phyloP scores from a whole-genome alignment of 495 filamentous ascomycete genomes.

The Penicillium pulvis region DNA sequence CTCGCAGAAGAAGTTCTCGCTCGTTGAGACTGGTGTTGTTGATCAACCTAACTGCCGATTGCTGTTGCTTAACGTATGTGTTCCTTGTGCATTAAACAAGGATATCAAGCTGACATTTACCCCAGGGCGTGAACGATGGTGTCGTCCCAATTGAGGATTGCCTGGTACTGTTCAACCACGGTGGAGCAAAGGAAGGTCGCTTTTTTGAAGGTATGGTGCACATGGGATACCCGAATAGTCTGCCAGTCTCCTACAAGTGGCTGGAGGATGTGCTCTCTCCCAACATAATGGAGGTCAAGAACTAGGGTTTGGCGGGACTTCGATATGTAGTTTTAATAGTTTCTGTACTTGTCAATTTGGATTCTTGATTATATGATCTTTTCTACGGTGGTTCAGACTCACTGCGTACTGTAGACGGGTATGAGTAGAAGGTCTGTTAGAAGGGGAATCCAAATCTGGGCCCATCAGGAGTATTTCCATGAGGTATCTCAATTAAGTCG shows the following conservation, averaged over 20 bases:
- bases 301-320: conserved; percentile 17
- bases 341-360: neutral
- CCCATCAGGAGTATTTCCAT: neutral
- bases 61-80: conserved; percentile 66
- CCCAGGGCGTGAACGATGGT: conserved; percentile 65
- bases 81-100: neutral
- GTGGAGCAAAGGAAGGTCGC: conserved; percentile 71
- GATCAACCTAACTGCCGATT: conserved; percentile 63
- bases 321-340: neutral
- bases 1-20: conserved; percentile 69
- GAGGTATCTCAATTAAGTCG: conserved; percentile 4
- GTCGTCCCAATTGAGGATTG: conserved; percentile 81
- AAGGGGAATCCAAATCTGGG: neutral
- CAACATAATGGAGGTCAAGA: conserved; percentile 24
- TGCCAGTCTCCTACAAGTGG: conserved; percentile 41
- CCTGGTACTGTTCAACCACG: conserved; percentile 66
- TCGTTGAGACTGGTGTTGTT: conserved; percentile 70
- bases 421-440: neutral
- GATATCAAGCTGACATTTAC: conserved; percentile 20
- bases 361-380: neutral
- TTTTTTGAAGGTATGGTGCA: conserved; percentile 63
- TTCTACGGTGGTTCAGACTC: neutral
- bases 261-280: conserved; percentile 38
- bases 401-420: neutral
- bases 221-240: conserved; percentile 63